Percentiles rank a stretch among this genome's conserved stretches.
Conservation (phyloP, 106 monocot genomes). For the Amphibolis antarctica region DNA sequence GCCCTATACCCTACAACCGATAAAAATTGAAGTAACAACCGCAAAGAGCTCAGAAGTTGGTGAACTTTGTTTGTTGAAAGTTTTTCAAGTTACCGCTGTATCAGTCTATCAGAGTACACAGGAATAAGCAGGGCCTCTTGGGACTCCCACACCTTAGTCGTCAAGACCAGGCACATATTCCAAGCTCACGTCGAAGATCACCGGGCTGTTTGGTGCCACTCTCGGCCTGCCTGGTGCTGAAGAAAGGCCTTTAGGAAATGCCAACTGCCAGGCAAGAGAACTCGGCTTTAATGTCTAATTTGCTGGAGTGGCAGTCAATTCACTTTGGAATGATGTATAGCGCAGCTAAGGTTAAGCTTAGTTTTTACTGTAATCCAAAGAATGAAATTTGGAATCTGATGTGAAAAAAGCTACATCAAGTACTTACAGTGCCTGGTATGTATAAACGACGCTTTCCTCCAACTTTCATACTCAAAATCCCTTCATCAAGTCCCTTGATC, state of each 20-base stretch:
- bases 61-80: no score
- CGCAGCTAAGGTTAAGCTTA: not conserved
- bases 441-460: slow-evolving; percentile 78
- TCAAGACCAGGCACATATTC: slow-evolving; percentile 81
- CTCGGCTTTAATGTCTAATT: no score
- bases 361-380: not conserved
- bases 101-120: no score
- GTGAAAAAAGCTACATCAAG: not conserved
- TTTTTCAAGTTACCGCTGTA: no score
- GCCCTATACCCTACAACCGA: no score
- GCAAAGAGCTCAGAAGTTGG: no score
- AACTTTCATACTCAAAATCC: slow-evolving; percentile 82
- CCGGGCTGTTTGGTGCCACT: slow-evolving; percentile 82
- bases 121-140: no score
- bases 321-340: no score
- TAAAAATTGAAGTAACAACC: no score
- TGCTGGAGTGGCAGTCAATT: not conserved
- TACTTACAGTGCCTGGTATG: slow-evolving; percentile 85
- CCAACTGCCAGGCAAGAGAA: slow-evolving; percentile 63
- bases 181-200: slow-evolving; percentile 77
- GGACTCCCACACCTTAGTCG: no score
- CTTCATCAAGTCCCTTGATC: slow-evolving; percentile 96
- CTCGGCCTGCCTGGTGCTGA: slow-evolving; percentile 88
- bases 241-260: slow-evolving; percentile 77
- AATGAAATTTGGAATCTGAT: not conserved